A percentile compares a stretch with the other conserved stretches of the same genome.
These are phyloP conservation scores for Cyphellophora attinorum DNA, from an alignment of 2,329 filamentous ascomycete genomes.

Conservation along the genomic window DNA sequence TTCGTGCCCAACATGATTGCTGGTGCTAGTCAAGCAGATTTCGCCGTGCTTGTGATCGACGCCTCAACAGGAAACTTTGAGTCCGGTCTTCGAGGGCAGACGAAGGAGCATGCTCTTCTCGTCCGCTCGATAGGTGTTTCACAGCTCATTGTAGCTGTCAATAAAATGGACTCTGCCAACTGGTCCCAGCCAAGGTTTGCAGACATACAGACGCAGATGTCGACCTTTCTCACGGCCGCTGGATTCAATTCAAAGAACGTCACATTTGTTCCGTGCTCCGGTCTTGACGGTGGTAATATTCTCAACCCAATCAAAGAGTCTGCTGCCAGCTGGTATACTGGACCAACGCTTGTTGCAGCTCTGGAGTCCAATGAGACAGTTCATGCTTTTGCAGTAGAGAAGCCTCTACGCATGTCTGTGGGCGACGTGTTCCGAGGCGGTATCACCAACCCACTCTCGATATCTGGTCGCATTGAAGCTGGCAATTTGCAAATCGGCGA, in stretches of 20 bases:
- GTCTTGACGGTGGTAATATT: constrained; percentile 81
- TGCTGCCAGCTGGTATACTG: constrained; percentile 67
- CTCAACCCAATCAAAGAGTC: constrained; percentile 33
- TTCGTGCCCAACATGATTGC: constrained; percentile 99
- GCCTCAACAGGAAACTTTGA: constrained; percentile 86
- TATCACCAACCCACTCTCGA: constrained; percentile 68
- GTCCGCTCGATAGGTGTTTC: constrained; percentile 86
- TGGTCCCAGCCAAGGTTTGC: constrained; percentile 80
- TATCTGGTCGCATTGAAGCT: constrained; percentile 76
- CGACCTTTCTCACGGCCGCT: constrained; percentile 69
- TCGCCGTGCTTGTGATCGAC: constrained; percentile 90
- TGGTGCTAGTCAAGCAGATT: constrained; percentile 88
- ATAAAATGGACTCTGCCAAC: constrained; percentile 80
- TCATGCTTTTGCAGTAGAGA: constrained; percentile 58
- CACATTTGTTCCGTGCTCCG: constrained; percentile 81
- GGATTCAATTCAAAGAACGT: constrained; percentile 76
- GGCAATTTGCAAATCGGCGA: constrained; percentile 82
- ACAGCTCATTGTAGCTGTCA: constrained; percentile 78
- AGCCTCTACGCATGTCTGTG: constrained; percentile 77
- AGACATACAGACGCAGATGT: constrained; percentile 75
- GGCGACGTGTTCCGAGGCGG: constrained; percentile 77
- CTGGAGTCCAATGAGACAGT: constrained; percentile 70
- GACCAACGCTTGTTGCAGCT: constrained; percentile 69
- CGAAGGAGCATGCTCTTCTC: constrained; percentile 82
- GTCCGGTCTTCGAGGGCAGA: constrained; percentile 85